These are phyloP conservation scores for Gliomastix tumulicola DNA, from an alignment of 2,329 filamentous ascomycete genomes.

Conservation along the genomic window DNA sequence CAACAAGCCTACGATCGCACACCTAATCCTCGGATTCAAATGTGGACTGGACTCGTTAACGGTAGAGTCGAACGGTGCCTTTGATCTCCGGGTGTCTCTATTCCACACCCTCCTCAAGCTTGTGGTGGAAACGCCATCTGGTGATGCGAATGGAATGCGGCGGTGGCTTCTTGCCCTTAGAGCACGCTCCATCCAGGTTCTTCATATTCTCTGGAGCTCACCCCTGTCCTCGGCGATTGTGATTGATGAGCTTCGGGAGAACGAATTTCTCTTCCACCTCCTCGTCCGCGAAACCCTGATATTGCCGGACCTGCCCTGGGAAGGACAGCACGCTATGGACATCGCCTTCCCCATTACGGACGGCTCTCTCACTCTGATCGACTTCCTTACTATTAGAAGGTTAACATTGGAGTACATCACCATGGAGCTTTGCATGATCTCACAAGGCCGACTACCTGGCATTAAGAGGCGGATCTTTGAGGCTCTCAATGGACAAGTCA, in stretches of 20 bases:
- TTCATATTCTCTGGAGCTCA: conserved; percentile 79
- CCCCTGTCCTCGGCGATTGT: conserved; percentile 69
- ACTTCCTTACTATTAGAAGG: conserved; percentile 72
- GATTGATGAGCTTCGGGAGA: conserved; percentile 71
- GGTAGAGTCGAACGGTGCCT: conserved; percentile 61
- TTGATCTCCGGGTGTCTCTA: conserved; percentile 65
- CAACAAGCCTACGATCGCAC: conserved; percentile 78
- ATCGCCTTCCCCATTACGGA: conserved; percentile 63
- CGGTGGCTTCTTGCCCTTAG: conserved; percentile 66
- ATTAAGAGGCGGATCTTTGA: conserved; percentile 62
- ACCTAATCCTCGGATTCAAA: conserved; percentile 81
- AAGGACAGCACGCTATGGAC: conserved; percentile 53
- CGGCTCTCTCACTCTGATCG: conserved; percentile 62
- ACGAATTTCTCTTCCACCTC: conserved; percentile 73
- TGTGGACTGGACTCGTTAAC: conserved; percentile 66
- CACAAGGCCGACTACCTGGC: conserved; percentile 62
- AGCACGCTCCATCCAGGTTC: conserved; percentile 61
- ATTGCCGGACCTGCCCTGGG: conserved; percentile 64
- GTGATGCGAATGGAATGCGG: conserved; percentile 52
- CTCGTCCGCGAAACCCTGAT: conserved; percentile 68
- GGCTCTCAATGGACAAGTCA: conserved; percentile 71
- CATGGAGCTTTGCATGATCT: conserved; percentile 73
- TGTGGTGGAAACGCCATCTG: conserved; percentile 61
- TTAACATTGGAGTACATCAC: conserved; percentile 79
- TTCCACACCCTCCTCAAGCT: conserved; percentile 76